These are phyloP conservation scores for Pseudocohnilembus persalinus DNA, from an alignment of 169 alveolate genomes.

Conservation along the genomic window DNA sequence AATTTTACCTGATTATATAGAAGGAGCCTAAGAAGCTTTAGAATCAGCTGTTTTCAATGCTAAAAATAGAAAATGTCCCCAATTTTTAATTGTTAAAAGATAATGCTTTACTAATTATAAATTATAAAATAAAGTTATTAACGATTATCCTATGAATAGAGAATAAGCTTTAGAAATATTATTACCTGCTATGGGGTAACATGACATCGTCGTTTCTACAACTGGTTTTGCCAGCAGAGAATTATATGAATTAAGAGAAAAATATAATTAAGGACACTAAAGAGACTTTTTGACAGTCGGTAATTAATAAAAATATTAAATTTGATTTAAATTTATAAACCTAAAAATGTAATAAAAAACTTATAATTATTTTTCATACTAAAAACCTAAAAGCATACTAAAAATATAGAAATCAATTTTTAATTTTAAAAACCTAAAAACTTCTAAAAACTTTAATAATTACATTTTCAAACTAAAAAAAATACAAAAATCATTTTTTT, in stretches of 20 bases:
- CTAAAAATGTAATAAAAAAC: too few relatives aligned
- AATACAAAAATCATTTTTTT: too few relatives aligned
- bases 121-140: slow-evolving; percentile 34
- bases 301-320: too few relatives aligned
- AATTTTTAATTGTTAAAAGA: slow-evolving; percentile 61
- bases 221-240: slow-evolving; percentile 75
- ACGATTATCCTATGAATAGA: slow-evolving; percentile 55
- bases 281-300: slow-evolving; percentile 72
- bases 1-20: slow-evolving; percentile 66
- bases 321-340: background rate
- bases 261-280: slow-evolving; percentile 51
- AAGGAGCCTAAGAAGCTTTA: slow-evolving; percentile 62
- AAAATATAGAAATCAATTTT: too few relatives aligned
- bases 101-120: slow-evolving; percentile 59
- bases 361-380: too few relatives aligned
- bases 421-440: too few relatives aligned
- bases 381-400: too few relatives aligned
- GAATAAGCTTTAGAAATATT: slow-evolving; percentile 61
- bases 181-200: slow-evolving; percentile 12
- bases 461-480: too few relatives aligned
- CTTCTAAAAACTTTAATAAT: too few relatives aligned
- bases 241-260: slow-evolving; percentile 61
- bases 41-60: slow-evolving; percentile 52
- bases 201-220: slow-evolving; percentile 60
- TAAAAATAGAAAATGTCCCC: slow-evolving; percentile 54